phyloP scores from a whole-genome alignment of 148 eudicot species.

The Rhododendron ferrugineum region DNA sequence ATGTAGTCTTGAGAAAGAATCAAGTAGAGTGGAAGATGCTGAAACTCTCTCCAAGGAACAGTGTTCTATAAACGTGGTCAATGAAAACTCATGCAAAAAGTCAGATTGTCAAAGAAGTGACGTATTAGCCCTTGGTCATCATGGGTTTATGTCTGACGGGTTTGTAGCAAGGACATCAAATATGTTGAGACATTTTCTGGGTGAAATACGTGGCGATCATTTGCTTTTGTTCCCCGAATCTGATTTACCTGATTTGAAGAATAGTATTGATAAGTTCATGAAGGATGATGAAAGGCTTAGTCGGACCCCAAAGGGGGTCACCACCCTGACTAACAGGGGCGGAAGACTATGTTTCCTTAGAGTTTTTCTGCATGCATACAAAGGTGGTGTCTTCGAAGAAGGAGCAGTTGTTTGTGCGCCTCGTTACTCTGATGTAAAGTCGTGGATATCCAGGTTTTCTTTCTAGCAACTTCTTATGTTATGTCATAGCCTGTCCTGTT shows the following conservation, averaged over 20 bases:
- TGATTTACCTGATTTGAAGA: slow-evolving; percentile 17
- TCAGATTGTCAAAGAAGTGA: slow-evolving; percentile 10
- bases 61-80: background rate
- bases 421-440: slow-evolving; percentile 40
- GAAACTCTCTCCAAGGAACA: slow-evolving; percentile 13
- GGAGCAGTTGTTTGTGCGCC: slow-evolving; percentile 90
- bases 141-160: slow-evolving; percentile 25
- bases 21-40: slow-evolving; percentile 13
- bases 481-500: background rate
- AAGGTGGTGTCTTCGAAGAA: slow-evolving; percentile 77
- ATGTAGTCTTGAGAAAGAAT: slow-evolving; percentile 15
- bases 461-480: background rate
- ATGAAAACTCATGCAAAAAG: slow-evolving; percentile 10
- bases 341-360: slow-evolving; percentile 53
- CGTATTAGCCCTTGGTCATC: background rate
- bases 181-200: slow-evolving; percentile 36
- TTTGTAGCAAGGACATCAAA: slow-evolving; percentile 60
- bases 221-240: slow-evolving; percentile 41
- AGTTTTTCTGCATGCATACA: slow-evolving; percentile 60
- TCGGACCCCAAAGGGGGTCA: slow-evolving; percentile 20
- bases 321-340: slow-evolving; percentile 13
- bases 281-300: slow-evolving; percentile 43
- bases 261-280: slow-evolving; percentile 32
- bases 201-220: slow-evolving; percentile 27
- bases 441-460: slow-evolving; percentile 48